Evolutionary conservation across 2,329 filamentous ascomycete genomes (phyloP).

Genomic region (Exophiala alcalophila): DNA sequence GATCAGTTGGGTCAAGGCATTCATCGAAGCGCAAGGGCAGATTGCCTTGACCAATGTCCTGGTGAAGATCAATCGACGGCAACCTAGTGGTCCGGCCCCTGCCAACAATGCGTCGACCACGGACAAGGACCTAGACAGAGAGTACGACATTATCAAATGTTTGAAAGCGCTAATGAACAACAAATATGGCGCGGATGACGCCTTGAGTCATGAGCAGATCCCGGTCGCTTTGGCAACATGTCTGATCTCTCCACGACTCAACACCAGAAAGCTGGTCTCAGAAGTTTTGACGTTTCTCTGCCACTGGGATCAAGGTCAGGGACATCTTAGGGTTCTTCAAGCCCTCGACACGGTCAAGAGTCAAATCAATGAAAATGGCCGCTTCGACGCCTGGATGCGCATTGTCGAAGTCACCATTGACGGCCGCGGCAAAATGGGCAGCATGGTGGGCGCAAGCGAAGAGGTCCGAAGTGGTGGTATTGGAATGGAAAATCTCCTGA

Average conservation of each 20-base stretch:
- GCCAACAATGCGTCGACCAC: conserved; percentile 55
- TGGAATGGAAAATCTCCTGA: conserved; percentile 96
- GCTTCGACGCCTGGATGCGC: conserved; percentile 98
- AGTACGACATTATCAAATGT: conserved; percentile 98
- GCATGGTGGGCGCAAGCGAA: conserved; percentile 91
- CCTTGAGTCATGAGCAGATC: conserved; percentile 82
- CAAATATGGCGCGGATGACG: conserved; percentile 97
- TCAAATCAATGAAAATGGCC: conserved; percentile 83
- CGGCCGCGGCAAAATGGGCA: conserved; percentile 97
- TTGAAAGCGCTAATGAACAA: conserved; percentile 98
- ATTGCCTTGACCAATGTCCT: conserved; percentile 92
- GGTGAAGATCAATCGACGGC: conserved; percentile 87
- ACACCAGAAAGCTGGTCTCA: conserved; percentile 89
- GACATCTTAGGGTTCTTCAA: conserved; percentile 89
- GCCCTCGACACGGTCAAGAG: conserved; percentile 88
- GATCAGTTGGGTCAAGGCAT: conserved; percentile 94
- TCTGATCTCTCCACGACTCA: conserved; percentile 81
- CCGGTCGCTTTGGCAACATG: conserved; percentile 83
- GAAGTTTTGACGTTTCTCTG: conserved; percentile 95
- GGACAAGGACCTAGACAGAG: conserved; percentile 81
- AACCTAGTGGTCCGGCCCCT: conserved; percentile 67
- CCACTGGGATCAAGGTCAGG: conserved; percentile 85
- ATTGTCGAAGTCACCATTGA: conserved; percentile 96
- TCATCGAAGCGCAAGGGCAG: conserved; percentile 96
- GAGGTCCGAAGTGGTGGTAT: conserved; percentile 94